Evolutionary conservation across 768 basidiomycete genomes (phyloP).

Genomic region (Tulasnella sp.): DNA sequence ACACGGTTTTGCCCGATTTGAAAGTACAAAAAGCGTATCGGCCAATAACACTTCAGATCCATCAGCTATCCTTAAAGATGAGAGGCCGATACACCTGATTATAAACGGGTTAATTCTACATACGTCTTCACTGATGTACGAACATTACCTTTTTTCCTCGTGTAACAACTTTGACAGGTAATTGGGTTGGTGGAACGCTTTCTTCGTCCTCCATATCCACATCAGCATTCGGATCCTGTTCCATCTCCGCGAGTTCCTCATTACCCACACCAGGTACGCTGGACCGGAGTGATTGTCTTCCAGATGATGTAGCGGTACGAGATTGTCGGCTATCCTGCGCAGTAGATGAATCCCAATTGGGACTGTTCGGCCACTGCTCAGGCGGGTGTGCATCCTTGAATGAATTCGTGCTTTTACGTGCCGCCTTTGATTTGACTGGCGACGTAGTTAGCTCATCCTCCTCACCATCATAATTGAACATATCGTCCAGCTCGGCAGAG

Average conservation of each 20-base stretch:
- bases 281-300: neutral
- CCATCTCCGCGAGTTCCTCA: slow-evolving; percentile 7
- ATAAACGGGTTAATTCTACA: too few species aligned
- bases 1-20: too few species aligned
- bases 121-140: too few species aligned
- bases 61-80: too few species aligned
- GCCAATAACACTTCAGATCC: too few species aligned
- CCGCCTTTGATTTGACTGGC: too few species aligned
- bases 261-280: neutral
- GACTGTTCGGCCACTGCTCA: neutral
- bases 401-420: too few species aligned
- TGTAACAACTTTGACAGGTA: too few species aligned
- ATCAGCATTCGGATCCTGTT: neutral
- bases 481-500: slow-evolving; percentile 43
- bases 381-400: neutral
- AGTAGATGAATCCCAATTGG: neutral
- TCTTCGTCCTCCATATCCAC: slow-evolving; percentile 1
- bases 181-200: too few species aligned
- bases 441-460: slow-evolving; percentile 25
- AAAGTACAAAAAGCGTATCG: too few species aligned
- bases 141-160: too few species aligned
- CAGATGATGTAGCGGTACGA: neutral
- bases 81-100: too few species aligned
- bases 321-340: neutral
- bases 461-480: slow-evolving; percentile 48